Evolutionary conservation across 352 stramenopile genomes (phyloP).

Genomic region (Phytophthora palmivora): DNA sequence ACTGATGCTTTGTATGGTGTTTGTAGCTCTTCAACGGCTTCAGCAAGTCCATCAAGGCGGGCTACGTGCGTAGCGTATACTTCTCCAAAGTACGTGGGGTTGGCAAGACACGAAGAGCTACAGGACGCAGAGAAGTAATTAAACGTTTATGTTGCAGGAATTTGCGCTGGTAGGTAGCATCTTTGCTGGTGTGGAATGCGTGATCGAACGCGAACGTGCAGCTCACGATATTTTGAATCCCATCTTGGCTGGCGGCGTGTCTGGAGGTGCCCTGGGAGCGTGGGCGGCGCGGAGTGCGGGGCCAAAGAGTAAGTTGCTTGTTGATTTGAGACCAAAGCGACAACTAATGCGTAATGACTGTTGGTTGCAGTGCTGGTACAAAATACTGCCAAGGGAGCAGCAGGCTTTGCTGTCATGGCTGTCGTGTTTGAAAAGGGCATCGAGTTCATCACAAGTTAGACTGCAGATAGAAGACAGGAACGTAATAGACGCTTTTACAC

Average conservation of each 20-base stretch:
- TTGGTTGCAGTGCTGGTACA: constrained; percentile 65
- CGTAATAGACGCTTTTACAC: constrained; percentile 33
- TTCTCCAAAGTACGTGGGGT: constrained; percentile 80
- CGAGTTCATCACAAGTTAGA: constrained; percentile 60
- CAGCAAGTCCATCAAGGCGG: constrained; percentile 79
- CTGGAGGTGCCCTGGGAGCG: constrained; percentile 66
- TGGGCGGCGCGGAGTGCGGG: constrained; percentile 77
- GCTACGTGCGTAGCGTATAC: constrained; percentile 86
- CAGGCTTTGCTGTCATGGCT: constrained; percentile 82
- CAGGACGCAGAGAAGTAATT: no score
- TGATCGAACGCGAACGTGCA: constrained; percentile 85
- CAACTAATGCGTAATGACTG: not conserved
- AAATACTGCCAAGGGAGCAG: constrained; percentile 80
- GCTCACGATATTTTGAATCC: constrained; percentile 82
- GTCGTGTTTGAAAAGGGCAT: constrained; percentile 89
- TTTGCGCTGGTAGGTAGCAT: constrained; percentile 84
- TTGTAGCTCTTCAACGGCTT: constrained; percentile 86
- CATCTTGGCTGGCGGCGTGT: constrained; percentile 72
- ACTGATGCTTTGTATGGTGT: constrained; percentile 2
- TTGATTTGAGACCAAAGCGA: not conserved
- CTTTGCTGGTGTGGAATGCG: constrained; percentile 83
- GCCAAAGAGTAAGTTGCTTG: constrained; percentile 54
- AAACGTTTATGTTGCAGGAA: constrained; percentile 50
- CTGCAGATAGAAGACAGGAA: constrained; percentile 15
- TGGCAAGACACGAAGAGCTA: not conserved